Base-by-base conservation (phyloP, 176 grass and related monocot genomes). In the Urochloa ruziziensis region DNA sequence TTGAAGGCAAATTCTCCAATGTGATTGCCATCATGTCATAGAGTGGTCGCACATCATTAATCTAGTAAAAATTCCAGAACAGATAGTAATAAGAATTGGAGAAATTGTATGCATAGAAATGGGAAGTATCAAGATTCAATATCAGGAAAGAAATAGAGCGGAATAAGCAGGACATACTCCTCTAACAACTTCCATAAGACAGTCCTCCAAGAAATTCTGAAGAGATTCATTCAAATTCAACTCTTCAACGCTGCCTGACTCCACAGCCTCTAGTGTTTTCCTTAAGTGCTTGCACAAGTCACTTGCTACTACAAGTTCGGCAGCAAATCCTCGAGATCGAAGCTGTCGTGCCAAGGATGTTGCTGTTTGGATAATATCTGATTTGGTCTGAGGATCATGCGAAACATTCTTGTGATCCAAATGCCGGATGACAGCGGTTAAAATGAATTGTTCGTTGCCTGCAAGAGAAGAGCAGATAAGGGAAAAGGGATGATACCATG, bases 271-370 rank as follows among this genome's bases (percentile, higher is more conserved):
- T 61, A 99, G 86, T 85, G 91, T 90, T 89, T 99, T 99, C 80
- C 96, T 90, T 84, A 99, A 80, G 85, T 99, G 96, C 71, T 94
- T 90, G 85, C 93, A 99, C 69, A 99, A 85, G 80, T 99, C 96
- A 75, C 91, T 78, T 49, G 92, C 73, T 66, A 96, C 82, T 79
- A 81, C 85, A 79, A 92, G 75, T 82, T 99, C 96, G 86, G 85
- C 76, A 81, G 69, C 61, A 76, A 92, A 62, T 77, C 86, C 83
- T 79, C 80, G 85, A 75, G 93, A 94, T 48, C 89, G 92, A 34
- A 99, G 80, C 81, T 94, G 87, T 4, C 74, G 87, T 83, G 89
- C 91, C 51, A 99, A 90, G 56, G 82, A 89, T 34, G 91, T 91
- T 37, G 87, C 89, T 83, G 86, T 89, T 81, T 96, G 93, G 86